These are phyloP conservation scores for Scheffersomyces lignicola DNA, from an alignment of 1,139 yeast species.

Conservation along the genomic window DNA sequence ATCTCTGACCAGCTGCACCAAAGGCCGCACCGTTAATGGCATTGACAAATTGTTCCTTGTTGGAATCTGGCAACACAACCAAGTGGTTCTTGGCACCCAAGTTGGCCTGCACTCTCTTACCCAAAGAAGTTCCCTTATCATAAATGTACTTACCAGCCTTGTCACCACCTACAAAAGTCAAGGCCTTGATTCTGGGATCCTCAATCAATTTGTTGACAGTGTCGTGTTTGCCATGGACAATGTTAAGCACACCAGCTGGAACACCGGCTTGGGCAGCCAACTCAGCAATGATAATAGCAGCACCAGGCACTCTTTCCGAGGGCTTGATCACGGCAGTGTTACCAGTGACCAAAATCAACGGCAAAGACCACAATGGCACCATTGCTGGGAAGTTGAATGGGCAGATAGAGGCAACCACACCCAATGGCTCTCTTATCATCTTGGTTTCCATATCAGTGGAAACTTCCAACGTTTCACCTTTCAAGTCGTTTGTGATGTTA, in stretches of 20 bases:
- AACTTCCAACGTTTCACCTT: conserved; percentile 69
- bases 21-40: conserved; percentile 77
- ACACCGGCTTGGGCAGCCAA: conserved; percentile 75
- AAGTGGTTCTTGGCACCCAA: conserved; percentile 80
- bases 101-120: conserved; percentile 78
- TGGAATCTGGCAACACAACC: conserved; percentile 72
- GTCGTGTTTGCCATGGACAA: conserved; percentile 75
- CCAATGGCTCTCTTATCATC: conserved; percentile 65
- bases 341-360: conserved; percentile 74
- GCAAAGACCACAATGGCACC: conserved; percentile 85
- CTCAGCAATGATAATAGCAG: conserved; percentile 75
- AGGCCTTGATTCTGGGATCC: conserved; percentile 76
- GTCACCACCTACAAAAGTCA: conserved; percentile 78
- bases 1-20: conserved; percentile 85
- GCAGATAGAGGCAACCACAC: conserved; percentile 69
- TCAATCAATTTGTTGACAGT: conserved; percentile 74
- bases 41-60: conserved; percentile 63
- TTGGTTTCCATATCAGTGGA: conserved; percentile 78
- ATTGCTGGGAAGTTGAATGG: conserved; percentile 85
- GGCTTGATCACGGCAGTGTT: conserved; percentile 78
- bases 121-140: conserved; percentile 65
- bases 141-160: conserved; percentile 75
- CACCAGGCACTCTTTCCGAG: conserved; percentile 78
- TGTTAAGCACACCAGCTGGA: conserved; percentile 73
- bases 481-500: conserved; percentile 61